phyloP scores from a whole-genome alignment of 1,284 basidiomycete genomes.

The Cryptococcus amylolentus region DNA sequence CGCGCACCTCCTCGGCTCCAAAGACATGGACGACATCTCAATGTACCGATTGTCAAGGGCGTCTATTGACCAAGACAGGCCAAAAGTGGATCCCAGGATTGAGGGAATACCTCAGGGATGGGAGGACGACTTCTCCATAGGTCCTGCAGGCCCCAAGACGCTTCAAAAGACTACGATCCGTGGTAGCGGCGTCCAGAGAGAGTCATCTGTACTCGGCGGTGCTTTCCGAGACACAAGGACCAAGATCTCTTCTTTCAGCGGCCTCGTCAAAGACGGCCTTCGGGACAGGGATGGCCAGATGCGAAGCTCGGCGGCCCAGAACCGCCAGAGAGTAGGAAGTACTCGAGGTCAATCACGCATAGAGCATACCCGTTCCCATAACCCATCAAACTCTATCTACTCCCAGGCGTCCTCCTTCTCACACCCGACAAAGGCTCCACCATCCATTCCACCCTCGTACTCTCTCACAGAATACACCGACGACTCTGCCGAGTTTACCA shows the following conservation, averaged over 20 bases:
- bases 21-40: background rate
- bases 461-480: slow-evolving; percentile 6
- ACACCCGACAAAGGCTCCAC: background rate
- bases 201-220: background rate
- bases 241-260: slow-evolving; percentile 11
- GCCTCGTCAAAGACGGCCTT: slow-evolving; percentile 3
- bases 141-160: background rate
- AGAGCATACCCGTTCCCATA: background rate
- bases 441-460: background rate
- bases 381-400: background rate
- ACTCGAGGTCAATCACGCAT: background rate
- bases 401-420: slow-evolving; percentile 1
- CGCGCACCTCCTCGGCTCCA: background rate
- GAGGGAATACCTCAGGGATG: slow-evolving; percentile 27
- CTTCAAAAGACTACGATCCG: background rate
- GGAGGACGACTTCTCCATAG: slow-evolving; percentile 18
- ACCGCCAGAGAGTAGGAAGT: background rate
- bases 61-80: slow-evolving; percentile 8
- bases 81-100: slow-evolving; percentile 14
- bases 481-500: slow-evolving; percentile 13
- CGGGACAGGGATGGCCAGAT: slow-evolving; percentile 1
- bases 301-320: background rate
- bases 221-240: slow-evolving; percentile 8
- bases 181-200: background rate
- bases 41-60: background rate